Percentiles rank a stretch among this genome's conserved stretches.
phyloP scores from a whole-genome alignment of 495 filamentous ascomycete species.

The Neurospora sublineolata region DNA sequence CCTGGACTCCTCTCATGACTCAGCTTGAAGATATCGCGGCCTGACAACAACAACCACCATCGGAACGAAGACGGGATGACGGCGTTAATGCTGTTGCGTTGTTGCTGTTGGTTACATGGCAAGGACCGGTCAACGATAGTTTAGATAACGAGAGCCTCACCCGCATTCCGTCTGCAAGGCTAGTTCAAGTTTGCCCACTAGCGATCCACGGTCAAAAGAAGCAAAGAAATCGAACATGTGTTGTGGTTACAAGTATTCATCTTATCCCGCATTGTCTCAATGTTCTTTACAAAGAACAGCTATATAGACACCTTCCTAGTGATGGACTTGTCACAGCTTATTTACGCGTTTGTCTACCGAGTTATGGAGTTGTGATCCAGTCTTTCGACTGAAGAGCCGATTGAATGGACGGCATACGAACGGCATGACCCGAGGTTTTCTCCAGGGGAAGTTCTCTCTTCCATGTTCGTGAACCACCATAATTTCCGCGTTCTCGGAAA shows the following conservation, averaged over 20 bases:
- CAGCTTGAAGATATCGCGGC: neutral
- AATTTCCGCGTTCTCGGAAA: neutral
- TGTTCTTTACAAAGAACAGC: neutral
- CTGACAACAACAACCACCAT: neutral
- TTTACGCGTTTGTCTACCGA: neutral
- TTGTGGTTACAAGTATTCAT: neutral
- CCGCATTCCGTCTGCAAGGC: neutral
- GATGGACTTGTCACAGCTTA: neutral
- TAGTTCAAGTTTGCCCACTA: neutral
- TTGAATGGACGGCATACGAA: neutral
- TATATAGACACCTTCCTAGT: neutral
- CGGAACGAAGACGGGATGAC: neutral
- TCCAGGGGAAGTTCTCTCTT: neutral
- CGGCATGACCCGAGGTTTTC: neutral
- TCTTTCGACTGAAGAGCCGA: neutral
- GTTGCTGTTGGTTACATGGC: neutral
- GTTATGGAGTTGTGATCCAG: neutral
- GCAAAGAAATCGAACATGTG: neutral
- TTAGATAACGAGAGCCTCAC: neutral
- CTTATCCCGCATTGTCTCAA: neutral
- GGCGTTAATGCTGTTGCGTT: neutral
- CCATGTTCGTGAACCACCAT: neutral
- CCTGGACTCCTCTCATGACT: neutral
- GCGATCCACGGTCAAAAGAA: neutral
- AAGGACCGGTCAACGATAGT: neutral